Evolutionary conservation across 2,329 filamentous ascomycete species (phyloP).

Genomic region (Dryadomyces sulphureus): DNA sequence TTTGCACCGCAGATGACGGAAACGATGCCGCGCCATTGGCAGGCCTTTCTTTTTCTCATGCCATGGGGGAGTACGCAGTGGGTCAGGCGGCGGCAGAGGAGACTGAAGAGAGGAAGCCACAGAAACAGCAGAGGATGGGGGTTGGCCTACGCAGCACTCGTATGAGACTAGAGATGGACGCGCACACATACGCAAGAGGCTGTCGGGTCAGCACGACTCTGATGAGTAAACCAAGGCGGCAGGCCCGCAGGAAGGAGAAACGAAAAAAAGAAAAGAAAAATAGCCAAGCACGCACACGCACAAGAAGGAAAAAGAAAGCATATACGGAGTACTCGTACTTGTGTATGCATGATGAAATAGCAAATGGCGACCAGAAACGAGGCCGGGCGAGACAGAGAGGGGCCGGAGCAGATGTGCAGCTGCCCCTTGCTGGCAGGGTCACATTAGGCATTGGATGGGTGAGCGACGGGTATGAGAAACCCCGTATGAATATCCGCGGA

Average conservation of each 20-base stretch:
- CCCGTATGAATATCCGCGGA: background rate
- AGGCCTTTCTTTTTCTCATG: too few species aligned
- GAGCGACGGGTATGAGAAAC: background rate
- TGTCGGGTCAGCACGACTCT: too few species aligned
- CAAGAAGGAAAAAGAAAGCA: background rate
- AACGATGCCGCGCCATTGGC: too few species aligned
- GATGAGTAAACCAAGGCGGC: background rate
- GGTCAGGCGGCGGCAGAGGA: background rate
- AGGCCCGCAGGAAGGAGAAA: background rate
- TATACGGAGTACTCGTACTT: background rate
- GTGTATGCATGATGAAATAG: background rate
- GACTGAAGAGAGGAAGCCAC: too few species aligned
- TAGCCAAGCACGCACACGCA: too few species aligned
- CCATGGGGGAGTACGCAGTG: background rate
- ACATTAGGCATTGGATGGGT: background rate
- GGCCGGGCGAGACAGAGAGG: too few species aligned
- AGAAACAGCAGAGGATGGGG: too few species aligned
- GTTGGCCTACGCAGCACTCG: too few species aligned
- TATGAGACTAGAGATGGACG: too few species aligned
- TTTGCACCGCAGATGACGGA: too few species aligned
- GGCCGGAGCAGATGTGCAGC: background rate
- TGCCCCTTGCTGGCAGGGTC: background rate
- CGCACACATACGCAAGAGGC: too few species aligned
- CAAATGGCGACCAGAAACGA: background rate
- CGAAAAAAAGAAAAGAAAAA: background rate